These are phyloP conservation scores for Rhynchospora breviuscula DNA, from an alignment of 176 grass and related monocot species.

Conservation along the genomic window DNA sequence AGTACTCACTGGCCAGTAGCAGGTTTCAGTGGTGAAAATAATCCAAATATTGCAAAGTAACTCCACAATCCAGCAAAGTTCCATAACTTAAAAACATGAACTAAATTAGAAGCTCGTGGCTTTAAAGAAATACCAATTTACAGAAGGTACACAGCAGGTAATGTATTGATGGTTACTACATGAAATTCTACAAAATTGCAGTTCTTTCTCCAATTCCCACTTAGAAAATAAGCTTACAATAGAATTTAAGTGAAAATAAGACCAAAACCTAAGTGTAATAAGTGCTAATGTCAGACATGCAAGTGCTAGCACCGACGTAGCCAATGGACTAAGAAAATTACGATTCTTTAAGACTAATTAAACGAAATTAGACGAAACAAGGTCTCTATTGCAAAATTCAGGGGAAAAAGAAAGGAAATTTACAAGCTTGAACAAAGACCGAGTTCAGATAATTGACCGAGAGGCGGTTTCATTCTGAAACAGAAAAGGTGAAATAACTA, in stretches of 20 bases:
- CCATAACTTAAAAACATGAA: neutral
- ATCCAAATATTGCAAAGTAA: no score
- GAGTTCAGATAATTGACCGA: neutral
- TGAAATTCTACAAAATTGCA: neutral
- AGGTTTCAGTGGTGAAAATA: no score
- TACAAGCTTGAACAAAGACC: neutral
- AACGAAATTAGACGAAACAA: constrained; percentile 1
- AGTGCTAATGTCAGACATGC: neutral
- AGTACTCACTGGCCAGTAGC: no score
- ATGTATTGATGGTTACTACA: neutral
- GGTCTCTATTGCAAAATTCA: neutral
- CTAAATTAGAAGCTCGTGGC: neutral
- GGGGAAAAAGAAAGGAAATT: neutral
- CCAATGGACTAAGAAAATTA: neutral
- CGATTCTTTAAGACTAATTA: neutral
- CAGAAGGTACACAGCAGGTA: neutral
- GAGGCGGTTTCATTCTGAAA: neutral
- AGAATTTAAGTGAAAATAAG: neutral
- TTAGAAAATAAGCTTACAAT: neutral
- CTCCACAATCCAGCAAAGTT: neutral
- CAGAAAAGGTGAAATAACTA: neutral
- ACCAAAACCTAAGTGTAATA: neutral
- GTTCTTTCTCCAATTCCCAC: neutral
- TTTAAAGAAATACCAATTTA: neutral
- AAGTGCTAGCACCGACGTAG: neutral